Evolutionary conservation across 1,284 basidiomycete species (phyloP).

Genomic region (Fistulina hepatica): DNA sequence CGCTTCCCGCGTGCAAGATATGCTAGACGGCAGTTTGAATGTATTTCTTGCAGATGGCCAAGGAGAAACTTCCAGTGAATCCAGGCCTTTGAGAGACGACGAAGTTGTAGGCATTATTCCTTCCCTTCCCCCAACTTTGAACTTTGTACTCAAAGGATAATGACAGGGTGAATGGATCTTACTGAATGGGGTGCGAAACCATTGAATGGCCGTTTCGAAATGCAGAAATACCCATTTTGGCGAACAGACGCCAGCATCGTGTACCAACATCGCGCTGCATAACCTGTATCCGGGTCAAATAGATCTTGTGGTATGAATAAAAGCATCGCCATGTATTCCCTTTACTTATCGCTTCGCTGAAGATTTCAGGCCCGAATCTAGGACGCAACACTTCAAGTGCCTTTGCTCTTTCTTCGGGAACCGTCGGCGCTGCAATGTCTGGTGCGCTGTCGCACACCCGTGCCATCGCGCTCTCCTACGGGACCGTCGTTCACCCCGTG

Average conservation of each 20-base stretch:
- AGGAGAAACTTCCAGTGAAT: slow-evolving; percentile 53
- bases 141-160: slow-evolving; percentile 2
- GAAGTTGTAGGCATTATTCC: slow-evolving; percentile 38
- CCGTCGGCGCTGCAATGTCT: slow-evolving; percentile 81
- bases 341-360: slow-evolving; percentile 4
- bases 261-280: slow-evolving; percentile 80
- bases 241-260: slow-evolving; percentile 88
- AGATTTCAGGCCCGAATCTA: slow-evolving; percentile 69
- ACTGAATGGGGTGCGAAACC: slow-evolving; percentile 70
- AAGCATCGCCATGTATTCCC: background rate
- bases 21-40: slow-evolving; percentile 1
- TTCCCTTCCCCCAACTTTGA: slow-evolving; percentile 1
- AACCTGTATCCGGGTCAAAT: slow-evolving; percentile 79
- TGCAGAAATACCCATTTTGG: no score
- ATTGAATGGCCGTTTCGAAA: no score
- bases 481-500: slow-evolving; percentile 64
- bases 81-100: slow-evolving; percentile 60
- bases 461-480: slow-evolving; percentile 78
- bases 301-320: slow-evolving; percentile 66
- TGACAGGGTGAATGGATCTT: slow-evolving; percentile 84
- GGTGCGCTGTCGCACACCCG: slow-evolving; percentile 62
- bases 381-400: slow-evolving; percentile 79
- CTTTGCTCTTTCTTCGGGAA: slow-evolving; percentile 81
- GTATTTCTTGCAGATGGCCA: slow-evolving; percentile 40
- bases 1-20: slow-evolving; percentile 8